Evolutionary conservation across 2,329 filamentous ascomycete genomes (phyloP).

Genomic region (Aspergillus pseudoviridinutans): DNA sequence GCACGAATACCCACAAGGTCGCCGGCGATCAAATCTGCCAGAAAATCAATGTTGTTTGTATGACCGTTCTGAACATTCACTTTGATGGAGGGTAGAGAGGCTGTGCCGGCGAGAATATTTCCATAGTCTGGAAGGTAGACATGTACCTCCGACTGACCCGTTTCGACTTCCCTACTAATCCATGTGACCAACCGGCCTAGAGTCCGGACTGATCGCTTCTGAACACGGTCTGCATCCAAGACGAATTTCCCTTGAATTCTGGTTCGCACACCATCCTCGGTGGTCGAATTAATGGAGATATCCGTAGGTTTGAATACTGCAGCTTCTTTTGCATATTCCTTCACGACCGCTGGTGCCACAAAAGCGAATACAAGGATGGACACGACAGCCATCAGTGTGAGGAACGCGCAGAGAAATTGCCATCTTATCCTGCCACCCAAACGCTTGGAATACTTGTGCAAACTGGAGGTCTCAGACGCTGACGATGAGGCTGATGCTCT

Average conservation of each 20-base stretch:
- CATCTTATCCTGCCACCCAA: constrained; percentile 51
- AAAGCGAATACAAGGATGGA: constrained; percentile 75
- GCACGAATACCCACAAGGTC: constrained; percentile 71
- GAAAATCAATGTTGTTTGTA: constrained; percentile 71
- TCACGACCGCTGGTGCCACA: constrained; percentile 71
- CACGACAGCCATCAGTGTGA: constrained; percentile 58
- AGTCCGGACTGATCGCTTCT: constrained; percentile 65
- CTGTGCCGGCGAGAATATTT: constrained; percentile 72
- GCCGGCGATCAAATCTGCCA: constrained; percentile 71
- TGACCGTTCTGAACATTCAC: constrained; percentile 75
- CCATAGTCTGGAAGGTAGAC: constrained; percentile 82
- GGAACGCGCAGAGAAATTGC: constrained; percentile 68
- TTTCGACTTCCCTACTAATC: constrained; percentile 73
- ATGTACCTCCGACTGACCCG: constrained; percentile 64
- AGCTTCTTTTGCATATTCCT: constrained; percentile 82
- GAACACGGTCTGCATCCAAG: constrained; percentile 73
- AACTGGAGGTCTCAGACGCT: constrained; percentile 14
- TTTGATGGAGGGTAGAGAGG: constrained; percentile 68
- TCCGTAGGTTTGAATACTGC: constrained; percentile 77
- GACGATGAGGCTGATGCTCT: constrained; percentile 17
- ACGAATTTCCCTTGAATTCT: constrained; percentile 77
- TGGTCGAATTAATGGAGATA: constrained; percentile 82
- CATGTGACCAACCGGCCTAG: constrained; percentile 76
- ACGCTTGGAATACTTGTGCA: constrained; percentile 16
- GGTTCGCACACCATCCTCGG: constrained; percentile 69